phyloP scores from a whole-genome alignment of 805 yeast species.

The Spathaspora boniae region DNA sequence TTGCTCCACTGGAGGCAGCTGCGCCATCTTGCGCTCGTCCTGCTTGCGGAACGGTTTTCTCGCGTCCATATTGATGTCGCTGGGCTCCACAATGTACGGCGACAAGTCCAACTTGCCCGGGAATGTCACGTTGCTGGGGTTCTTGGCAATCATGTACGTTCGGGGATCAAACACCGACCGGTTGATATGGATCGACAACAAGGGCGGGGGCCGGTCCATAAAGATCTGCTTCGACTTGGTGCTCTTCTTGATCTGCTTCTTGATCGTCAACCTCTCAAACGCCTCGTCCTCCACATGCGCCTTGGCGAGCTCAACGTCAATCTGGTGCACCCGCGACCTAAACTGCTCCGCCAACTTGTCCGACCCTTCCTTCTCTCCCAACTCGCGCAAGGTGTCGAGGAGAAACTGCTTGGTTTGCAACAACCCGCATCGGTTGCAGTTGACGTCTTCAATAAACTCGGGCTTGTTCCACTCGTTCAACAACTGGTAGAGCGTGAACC shows the following conservation, averaged over 20 bases:
- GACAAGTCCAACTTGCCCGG: slow-evolving; percentile 66
- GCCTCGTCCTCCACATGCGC: slow-evolving; percentile 78
- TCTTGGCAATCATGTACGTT: slow-evolving; percentile 79
- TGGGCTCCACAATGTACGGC: slow-evolving; percentile 65
- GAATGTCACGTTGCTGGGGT: slow-evolving; percentile 77
- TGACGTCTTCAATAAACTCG: slow-evolving; percentile 89
- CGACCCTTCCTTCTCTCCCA: slow-evolving; percentile 44
- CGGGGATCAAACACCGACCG: slow-evolving; percentile 89
- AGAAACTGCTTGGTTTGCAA: slow-evolving; percentile 54
- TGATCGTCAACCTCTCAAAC: slow-evolving; percentile 68
- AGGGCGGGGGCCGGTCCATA: slow-evolving; percentile 78
- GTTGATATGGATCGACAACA: slow-evolving; percentile 82
- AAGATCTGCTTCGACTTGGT: slow-evolving; percentile 81
- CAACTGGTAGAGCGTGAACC: slow-evolving; percentile 45
- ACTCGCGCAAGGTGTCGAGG: slow-evolving; percentile 28
- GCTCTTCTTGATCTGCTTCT: slow-evolving; percentile 69
- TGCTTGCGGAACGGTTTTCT: slow-evolving; percentile 68
- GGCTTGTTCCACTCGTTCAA: slow-evolving; percentile 68
- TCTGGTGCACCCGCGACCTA: slow-evolving; percentile 24
- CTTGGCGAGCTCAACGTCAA: slow-evolving; percentile 49
- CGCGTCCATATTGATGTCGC: slow-evolving; percentile 76
- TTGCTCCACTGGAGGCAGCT: not conserved
- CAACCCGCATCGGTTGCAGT: slow-evolving; percentile 90
- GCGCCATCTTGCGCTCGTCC: slow-evolving; percentile 36
- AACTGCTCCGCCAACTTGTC: slow-evolving; percentile 29